A percentile compares a stretch with the other conserved stretches of the same genome.
Evolutionary conservation across 208 protist species (phyloP).

Genomic region (Naegleria fowleri): DNA sequence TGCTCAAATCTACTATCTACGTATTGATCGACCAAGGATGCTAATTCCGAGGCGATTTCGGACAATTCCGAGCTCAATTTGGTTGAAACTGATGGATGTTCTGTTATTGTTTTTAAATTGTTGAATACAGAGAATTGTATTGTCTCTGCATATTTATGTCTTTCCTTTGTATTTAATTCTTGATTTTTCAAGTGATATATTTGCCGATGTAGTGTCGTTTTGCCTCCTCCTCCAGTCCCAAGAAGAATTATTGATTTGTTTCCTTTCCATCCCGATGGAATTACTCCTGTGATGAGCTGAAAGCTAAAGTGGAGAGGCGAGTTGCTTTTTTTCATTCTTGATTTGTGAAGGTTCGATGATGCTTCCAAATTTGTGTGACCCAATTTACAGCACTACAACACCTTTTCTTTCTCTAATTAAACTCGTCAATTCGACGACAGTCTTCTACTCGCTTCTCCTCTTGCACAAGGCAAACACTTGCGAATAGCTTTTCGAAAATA

Average conservation of each 20-base stretch:
- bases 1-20: neutral
- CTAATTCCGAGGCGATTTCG: neutral
- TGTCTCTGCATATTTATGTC: neutral
- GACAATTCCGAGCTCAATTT: neutral
- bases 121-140: neutral
- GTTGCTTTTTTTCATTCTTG: neutral
- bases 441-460: neutral
- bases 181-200: neutral
- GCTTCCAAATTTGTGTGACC: too few species aligned
- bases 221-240: neutral
- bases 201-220: neutral
- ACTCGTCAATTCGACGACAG: too few species aligned
- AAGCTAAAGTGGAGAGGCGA: neutral
- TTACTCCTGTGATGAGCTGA: neutral
- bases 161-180: neutral
- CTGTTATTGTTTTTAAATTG: neutral
- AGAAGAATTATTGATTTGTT: neutral
- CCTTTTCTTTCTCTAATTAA: too few species aligned
- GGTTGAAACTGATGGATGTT: neutral
- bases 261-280: neutral
- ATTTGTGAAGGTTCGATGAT: too few species aligned
- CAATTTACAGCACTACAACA: too few species aligned
- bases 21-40: neutral
- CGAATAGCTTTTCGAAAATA: neutral
- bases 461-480: neutral